These are phyloP conservation scores for Ogataea allantospora DNA, from an alignment of 805 yeast genomes.

Conservation along the genomic window DNA sequence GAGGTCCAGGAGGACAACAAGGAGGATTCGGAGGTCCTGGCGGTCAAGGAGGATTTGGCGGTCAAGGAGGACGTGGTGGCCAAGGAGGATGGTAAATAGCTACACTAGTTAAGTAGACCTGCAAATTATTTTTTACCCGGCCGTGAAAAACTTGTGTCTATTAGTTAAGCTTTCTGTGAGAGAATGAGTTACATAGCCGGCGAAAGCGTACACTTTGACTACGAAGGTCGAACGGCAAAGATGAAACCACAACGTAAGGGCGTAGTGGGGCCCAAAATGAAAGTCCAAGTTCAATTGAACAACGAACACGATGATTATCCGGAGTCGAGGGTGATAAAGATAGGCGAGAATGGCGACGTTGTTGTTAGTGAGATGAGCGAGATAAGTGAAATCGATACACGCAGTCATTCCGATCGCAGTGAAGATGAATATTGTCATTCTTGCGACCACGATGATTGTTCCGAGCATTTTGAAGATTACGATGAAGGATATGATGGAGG, in stretches of 20 bases:
- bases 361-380: conserved; percentile 56
- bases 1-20: conserved; percentile 1
- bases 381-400: conserved; percentile 7
- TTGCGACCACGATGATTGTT: conserved; percentile 19
- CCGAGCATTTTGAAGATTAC: conserved; percentile 18
- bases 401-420: conserved; percentile 13
- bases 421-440: conserved; percentile 18
- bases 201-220: conserved; percentile 32
- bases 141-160: conserved; percentile 15
- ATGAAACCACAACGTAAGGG: conserved; percentile 18
- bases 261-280: conserved; percentile 16
- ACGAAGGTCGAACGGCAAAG: conserved; percentile 10
- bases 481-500: conserved; percentile 17
- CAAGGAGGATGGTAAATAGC: conserved; percentile 4
- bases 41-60: conserved; percentile 2
- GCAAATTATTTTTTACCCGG: too few species aligned
- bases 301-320: conserved; percentile 67
- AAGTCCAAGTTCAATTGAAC: conserved; percentile 45
- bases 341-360: conserved; percentile 69
- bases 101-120: too few species aligned
- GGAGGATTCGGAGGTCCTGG: conserved; percentile 1
- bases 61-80: conserved; percentile 5
- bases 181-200: conserved; percentile 29
- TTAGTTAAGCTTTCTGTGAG: conserved; percentile 7
- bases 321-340: conserved; percentile 64